Conservation (phyloP, 768 basidiomycete species). For the Mycena rebaudengoi region DNA sequence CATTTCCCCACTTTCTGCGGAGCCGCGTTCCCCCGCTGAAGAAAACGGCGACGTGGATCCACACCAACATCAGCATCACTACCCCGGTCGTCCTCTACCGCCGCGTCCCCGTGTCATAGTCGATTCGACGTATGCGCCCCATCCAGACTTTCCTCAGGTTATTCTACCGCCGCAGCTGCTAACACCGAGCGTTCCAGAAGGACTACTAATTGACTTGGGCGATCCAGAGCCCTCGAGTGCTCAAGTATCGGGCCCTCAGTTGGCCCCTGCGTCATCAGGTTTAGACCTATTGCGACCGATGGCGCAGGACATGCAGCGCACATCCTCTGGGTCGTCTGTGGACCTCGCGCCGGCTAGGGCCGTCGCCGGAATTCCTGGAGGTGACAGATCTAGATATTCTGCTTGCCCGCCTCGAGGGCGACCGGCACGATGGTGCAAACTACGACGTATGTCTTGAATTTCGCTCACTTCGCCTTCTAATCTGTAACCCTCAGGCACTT, state of each 20-base stretch:
- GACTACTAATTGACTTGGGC: slow-evolving; percentile 64
- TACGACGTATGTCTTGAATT: slow-evolving; percentile 62
- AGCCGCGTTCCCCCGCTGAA: background rate
- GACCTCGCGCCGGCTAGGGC: slow-evolving; percentile 13
- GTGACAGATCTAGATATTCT: slow-evolving; percentile 73
- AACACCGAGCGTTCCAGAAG: slow-evolving; percentile 51
- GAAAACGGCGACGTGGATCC: slow-evolving; percentile 24
- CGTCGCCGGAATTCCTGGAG: slow-evolving; percentile 38
- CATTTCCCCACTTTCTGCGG: slow-evolving; percentile 1
- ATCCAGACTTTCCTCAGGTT: slow-evolving; percentile 30
- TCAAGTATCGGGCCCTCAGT: background rate
- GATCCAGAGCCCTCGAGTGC: slow-evolving; percentile 33
- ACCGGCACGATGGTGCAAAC: slow-evolving; percentile 55
- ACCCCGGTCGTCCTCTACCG: slow-evolving; percentile 66
- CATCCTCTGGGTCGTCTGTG: slow-evolving; percentile 18
- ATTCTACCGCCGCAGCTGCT: slow-evolving; percentile 24
- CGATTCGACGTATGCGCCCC: slow-evolving; percentile 46
- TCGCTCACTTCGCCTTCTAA: slow-evolving; percentile 31
- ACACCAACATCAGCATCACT: slow-evolving; percentile 58
- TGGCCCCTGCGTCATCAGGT: background rate
- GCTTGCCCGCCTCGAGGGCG: slow-evolving; percentile 62
- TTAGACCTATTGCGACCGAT: background rate
- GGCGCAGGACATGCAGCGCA: slow-evolving; percentile 14
- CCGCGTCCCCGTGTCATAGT: slow-evolving; percentile 42
- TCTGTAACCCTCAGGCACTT: slow-evolving; percentile 48